Evolutionary conservation across 345 rosid species (phyloP).

Genomic region (Populus ilicifolia): DNA sequence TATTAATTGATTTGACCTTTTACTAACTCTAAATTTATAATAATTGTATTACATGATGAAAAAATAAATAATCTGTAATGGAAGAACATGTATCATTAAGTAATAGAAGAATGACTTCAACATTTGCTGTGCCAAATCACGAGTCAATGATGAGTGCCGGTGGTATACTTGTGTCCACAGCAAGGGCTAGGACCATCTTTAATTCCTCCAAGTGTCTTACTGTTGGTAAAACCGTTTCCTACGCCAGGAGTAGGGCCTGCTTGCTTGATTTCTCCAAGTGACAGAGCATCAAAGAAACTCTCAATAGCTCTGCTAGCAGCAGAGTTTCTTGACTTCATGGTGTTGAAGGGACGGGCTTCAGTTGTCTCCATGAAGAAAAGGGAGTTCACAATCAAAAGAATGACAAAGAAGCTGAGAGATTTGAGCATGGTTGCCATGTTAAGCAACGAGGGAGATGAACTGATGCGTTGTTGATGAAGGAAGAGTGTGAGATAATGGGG

Average conservation of each 20-base stretch:
- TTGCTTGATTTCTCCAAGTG: constrained; percentile 40
- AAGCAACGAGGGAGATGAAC: neutral
- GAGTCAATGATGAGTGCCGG: neutral
- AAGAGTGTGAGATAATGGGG: neutral
- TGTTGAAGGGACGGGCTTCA: constrained; percentile 42
- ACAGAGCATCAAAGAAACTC: constrained; percentile 37
- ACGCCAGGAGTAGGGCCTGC: neutral
- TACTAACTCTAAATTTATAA: neutral
- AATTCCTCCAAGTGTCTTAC: neutral
- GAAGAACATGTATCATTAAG: neutral
- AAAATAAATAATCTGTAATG: neutral
- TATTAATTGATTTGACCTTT: neutral
- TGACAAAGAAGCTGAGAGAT: constrained; percentile 23
- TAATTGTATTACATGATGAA: neutral
- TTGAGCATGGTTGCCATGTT: constrained; percentile 22
- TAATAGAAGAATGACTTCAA: neutral
- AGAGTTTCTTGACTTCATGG: constrained; percentile 13
- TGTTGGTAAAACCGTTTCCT: neutral
- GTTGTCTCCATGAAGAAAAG: constrained; percentile 20
- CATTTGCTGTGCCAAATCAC: neutral
- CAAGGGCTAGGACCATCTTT: constrained; percentile 21
- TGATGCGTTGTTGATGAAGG: neutral
- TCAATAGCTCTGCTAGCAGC: constrained; percentile 15
- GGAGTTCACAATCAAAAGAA: constrained; percentile 17
- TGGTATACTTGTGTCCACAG: constrained; percentile 27